These are phyloP conservation scores for Colletotrichum simmondsii DNA, from an alignment of 2,329 filamentous ascomycete species.

Conservation along the genomic window DNA sequence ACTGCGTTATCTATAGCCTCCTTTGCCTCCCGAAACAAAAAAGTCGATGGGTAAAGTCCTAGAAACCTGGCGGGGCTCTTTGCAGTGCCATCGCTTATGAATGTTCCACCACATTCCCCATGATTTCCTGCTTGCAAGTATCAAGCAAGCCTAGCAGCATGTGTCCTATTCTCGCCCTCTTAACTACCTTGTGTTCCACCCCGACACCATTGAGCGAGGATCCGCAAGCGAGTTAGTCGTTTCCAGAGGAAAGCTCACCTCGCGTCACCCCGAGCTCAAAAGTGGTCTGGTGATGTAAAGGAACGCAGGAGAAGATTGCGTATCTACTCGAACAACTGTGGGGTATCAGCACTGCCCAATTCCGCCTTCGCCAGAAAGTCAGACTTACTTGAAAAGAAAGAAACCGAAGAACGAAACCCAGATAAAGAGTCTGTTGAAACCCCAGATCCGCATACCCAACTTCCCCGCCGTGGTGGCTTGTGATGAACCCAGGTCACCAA, in stretches of 20 bases:
- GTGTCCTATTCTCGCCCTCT: background rate
- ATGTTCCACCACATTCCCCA: background rate
- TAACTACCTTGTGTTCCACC: background rate
- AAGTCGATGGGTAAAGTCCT: background rate
- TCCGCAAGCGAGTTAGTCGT: background rate
- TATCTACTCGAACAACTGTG: slow-evolving; percentile 24
- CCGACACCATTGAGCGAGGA: too few species aligned
- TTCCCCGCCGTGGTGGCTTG: background rate
- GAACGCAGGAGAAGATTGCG: background rate
- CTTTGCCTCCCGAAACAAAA: slow-evolving; percentile 17
- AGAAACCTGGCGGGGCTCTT: background rate
- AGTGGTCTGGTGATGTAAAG: background rate
- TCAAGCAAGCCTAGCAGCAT: background rate
- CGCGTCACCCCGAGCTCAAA: background rate
- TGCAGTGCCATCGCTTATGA: background rate
- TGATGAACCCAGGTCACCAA: background rate
- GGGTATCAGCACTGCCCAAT: background rate
- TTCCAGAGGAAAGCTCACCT: background rate
- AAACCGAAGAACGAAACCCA: slow-evolving; percentile 5
- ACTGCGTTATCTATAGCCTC: slow-evolving; percentile 9
- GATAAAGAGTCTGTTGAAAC: background rate
- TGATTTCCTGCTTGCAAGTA: background rate
- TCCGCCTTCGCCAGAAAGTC: too few species aligned
- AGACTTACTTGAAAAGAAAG: slow-evolving; percentile 2
- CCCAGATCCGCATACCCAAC: background rate